Evolutionary conservation across 2,329 filamentous ascomycete genomes (phyloP).

Genomic region (Ustulina deusta): DNA sequence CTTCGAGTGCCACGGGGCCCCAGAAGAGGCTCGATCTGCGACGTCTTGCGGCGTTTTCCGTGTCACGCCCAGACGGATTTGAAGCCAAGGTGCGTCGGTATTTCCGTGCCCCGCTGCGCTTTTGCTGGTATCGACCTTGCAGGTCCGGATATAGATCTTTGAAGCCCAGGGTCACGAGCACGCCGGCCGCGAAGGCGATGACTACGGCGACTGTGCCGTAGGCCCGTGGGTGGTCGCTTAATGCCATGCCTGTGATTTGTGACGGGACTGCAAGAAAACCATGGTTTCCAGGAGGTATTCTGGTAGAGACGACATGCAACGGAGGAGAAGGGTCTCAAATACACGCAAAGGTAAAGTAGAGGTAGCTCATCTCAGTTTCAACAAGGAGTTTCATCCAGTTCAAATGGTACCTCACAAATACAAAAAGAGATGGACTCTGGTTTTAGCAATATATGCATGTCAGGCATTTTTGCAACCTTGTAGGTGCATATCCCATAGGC

Average conservation of each 20-base stretch:
- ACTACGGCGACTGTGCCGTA: conserved; percentile 75
- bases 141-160: conserved; percentile 84
- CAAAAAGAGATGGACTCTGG: not conserved
- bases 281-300: conserved; percentile 12
- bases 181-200: conserved; percentile 80
- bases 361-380: not conserved
- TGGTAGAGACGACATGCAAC: not conserved
- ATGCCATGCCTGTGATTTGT: conserved; percentile 61
- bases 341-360: not conserved
- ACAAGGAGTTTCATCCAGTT: conserved; percentile 16
- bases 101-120: conserved; percentile 50
- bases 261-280: conserved; percentile 5
- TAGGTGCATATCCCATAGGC: not conserved
- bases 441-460: conserved; percentile 20
- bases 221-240: conserved; percentile 70
- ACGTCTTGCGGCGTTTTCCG: conserved; percentile 37
- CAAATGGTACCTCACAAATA: not conserved
- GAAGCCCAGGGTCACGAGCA: conserved; percentile 79
- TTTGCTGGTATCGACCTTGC: conserved; percentile 70
- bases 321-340: not conserved
- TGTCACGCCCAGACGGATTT: conserved; percentile 21
- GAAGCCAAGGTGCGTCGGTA: conserved; percentile 27
- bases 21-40: conserved; percentile 60
- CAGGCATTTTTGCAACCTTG: not conserved
- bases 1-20: conserved; percentile 66